A percentile compares a stretch with the other conserved stretches of the same genome.
Evolutionary conservation across 2,329 filamentous ascomycete species (phyloP).

Genomic region (Ophiostoma sp.): DNA sequence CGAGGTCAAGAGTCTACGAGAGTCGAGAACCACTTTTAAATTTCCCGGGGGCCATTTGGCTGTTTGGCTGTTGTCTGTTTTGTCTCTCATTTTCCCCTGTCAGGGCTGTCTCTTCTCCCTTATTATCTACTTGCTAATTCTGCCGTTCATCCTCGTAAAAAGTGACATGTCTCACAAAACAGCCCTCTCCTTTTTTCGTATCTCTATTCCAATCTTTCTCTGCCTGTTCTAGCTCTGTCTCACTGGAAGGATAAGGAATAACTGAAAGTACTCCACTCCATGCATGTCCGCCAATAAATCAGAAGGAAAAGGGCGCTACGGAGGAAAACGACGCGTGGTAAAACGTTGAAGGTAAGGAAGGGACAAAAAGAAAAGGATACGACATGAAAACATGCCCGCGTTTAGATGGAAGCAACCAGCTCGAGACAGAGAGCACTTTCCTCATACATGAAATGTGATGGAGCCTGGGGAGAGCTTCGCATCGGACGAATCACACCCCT

Average conservation of each 20-base stretch:
- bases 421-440: background rate
- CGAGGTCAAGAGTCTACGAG: background rate
- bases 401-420: background rate
- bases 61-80: background rate
- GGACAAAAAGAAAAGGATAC: background rate
- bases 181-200: background rate
- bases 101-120: background rate
- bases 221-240: conserved; percentile 16
- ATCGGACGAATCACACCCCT: conserved; percentile 8
- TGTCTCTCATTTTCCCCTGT: background rate
- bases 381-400: background rate
- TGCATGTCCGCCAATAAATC: background rate
- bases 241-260: background rate
- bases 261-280: background rate
- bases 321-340: conserved; percentile 7
- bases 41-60: background rate
- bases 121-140: background rate
- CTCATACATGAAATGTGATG: conserved; percentile 11
- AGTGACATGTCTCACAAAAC: background rate
- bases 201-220: background rate
- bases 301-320: background rate
- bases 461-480: background rate
- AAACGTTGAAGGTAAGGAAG: background rate
- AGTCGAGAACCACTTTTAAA: background rate
- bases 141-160: conserved; percentile 8